Base-by-base conservation (phyloP, 2,329 filamentous ascomycete species). In the Pseudogymnoascus sp. region DNA sequence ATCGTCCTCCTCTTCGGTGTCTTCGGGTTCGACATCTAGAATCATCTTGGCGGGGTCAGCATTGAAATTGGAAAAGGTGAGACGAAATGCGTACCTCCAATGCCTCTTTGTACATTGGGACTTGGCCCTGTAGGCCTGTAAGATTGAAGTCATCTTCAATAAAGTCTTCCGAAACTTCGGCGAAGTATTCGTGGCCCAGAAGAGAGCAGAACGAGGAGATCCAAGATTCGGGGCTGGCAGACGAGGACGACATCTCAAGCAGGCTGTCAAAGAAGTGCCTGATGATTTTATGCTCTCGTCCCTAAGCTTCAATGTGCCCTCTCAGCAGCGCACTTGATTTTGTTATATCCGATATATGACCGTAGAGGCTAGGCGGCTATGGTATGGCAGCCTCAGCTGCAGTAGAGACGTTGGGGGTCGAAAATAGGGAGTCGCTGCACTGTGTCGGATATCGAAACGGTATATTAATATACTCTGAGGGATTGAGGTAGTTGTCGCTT, bases 71-170 rank as follows among this genome's bases (percentile, higher is more conserved):
- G 58, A 11, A 18, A 50, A 57, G 12, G 28, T 20, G 33, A 20
- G 58, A 14, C 6, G 8, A 25, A 18, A 41, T 41, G 64, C 70
- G 59, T 76, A 87, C 85, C 80, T 99, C 94, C 65, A 99, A 79
- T 11, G 94, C 94, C 77, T 99, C 94, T 77, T 97, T 99, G 76
- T 99, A 99, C 90, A 97, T 96, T 66, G 91, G 88, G 59, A 99
- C 94, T 77, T 97, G 93, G 63, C 87, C 89, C 76, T 96, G 92
- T 70, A 99, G 81, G 58, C 94, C 94, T 0, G 94, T 99, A 66
- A 99, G 81, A 76, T 99, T 99, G 81, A 99, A 99, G 76, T 99
- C 94, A 85, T 99, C 94, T 75, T 99, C 94, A 72, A 99, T 97
- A 70, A 99, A 99, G 72, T 99, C 94, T 77, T 99, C 94, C 50